phyloP scores from a whole-genome alignment of 257 asterid genomes.

The Solanum acaule region DNA sequence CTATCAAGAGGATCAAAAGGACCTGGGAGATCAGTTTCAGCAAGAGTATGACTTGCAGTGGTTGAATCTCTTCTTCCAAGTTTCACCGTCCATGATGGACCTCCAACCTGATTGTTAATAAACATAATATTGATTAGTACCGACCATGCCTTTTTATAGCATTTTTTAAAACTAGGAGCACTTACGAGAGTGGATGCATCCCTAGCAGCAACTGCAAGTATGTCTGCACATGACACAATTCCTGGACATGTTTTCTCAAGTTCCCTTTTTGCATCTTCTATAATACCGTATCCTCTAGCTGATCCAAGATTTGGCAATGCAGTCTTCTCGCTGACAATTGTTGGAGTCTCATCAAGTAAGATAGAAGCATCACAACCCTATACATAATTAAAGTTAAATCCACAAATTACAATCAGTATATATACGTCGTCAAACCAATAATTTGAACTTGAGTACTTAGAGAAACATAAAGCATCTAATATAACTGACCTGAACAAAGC shows the following conservation, averaged over 20 bases:
- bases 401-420: neutral
- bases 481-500: neutral
- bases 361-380: conserved; percentile 1
- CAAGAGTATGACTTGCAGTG: neutral
- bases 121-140: neutral
- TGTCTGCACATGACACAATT: neutral
- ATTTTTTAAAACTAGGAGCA: neutral
- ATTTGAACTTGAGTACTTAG: neutral
- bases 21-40: neutral
- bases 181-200: neutral
- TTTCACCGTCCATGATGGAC: neutral
- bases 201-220: neutral
- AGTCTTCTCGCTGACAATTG: neutral
- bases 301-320: neutral
- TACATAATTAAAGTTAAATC: neutral
- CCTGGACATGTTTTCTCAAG: neutral
- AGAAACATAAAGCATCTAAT: neutral
- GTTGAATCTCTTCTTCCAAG: neutral
- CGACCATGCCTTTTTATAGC: neutral
- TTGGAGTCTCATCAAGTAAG: neutral
- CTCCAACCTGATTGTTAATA: neutral
- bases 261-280: neutral
- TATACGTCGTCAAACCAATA: neutral
- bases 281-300: neutral
- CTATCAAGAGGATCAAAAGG: neutral